phyloP scores from a whole-genome alignment of 495 filamentous ascomycete genomes.

The Aspergillus funiculosus region DNA sequence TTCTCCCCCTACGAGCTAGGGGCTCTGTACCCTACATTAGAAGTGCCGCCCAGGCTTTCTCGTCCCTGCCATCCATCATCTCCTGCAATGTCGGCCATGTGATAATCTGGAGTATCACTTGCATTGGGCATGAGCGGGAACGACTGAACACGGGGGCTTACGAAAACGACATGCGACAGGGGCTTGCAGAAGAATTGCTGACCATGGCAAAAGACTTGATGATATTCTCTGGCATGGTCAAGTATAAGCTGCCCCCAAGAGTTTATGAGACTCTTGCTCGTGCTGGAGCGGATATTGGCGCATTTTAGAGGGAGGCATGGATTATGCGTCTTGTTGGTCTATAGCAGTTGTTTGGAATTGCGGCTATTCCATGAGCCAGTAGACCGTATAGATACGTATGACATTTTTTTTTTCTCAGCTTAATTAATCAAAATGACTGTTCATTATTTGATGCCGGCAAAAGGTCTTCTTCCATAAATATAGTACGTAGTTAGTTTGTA shows the following conservation, averaged over 20 bases:
- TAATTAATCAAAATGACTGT: too few species aligned
- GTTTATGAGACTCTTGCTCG: conserved; percentile 78
- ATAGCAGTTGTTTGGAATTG: background rate
- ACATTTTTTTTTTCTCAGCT: too few species aligned
- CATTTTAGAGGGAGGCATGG: conserved; percentile 33
- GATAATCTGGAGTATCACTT: conserved; percentile 86
- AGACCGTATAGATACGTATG: too few species aligned
- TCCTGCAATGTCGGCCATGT: conserved; percentile 82
- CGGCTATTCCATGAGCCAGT: background rate
- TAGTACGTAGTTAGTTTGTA: background rate
- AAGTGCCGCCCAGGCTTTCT: conserved; percentile 66
- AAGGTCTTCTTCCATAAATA: too few species aligned
- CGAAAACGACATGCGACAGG: conserved; percentile 65
- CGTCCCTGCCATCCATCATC: conserved; percentile 65
- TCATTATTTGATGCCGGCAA: too few species aligned
- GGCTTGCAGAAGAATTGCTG: conserved; percentile 64
- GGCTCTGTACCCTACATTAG: conserved; percentile 72
- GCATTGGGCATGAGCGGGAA: conserved; percentile 70
- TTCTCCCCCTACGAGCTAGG: conserved; percentile 67
- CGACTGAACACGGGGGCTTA: conserved; percentile 58
- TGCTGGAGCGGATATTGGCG: conserved; percentile 65
- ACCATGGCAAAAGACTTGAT: conserved; percentile 80
- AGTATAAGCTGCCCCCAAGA: conserved; percentile 71
- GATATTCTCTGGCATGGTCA: conserved; percentile 89
- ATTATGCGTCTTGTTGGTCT: background rate